Percentiles rank a stretch among this genome's conserved stretches.
Evolutionary conservation across 2,329 filamentous ascomycete species (phyloP).

Genomic region (Epichloe coenophiala): DNA sequence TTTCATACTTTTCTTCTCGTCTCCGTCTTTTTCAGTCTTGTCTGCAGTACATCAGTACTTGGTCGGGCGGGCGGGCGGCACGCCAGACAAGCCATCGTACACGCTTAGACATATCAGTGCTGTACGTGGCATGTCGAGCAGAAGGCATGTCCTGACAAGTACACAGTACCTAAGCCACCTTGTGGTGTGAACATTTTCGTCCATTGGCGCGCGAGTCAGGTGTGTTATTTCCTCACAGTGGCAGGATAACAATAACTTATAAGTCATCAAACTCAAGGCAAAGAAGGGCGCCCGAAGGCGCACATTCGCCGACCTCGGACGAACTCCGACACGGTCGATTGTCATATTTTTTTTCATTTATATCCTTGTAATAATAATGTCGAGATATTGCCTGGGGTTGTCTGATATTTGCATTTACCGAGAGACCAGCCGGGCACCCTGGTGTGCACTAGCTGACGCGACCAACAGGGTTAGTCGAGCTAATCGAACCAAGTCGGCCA

Average conservation of each 20-base stretch:
- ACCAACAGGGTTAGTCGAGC: neutral
- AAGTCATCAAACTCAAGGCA: neutral
- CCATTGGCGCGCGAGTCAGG: neutral
- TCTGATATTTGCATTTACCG: constrained; percentile 5
- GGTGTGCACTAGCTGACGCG: neutral
- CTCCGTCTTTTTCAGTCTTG: too few species aligned
- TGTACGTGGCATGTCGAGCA: too few species aligned
- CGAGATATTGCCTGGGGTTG: neutral
- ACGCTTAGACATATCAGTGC: too few species aligned
- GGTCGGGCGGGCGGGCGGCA: too few species aligned
- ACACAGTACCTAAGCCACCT: neutral
- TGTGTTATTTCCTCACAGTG: neutral
- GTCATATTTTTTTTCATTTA: constrained; percentile 2
- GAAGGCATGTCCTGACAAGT: neutral
- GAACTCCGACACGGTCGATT: constrained; percentile 4
- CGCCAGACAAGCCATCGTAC: too few species aligned
- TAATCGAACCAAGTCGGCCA: neutral
- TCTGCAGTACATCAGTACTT: too few species aligned
- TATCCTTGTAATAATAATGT: constrained; percentile 1
- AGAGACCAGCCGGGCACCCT: constrained; percentile 1
- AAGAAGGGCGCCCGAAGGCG: neutral
- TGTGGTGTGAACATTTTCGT: neutral
- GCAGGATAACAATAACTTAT: too few species aligned
- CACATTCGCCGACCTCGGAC: constrained; percentile 6
- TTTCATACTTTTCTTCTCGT: too few species aligned